Evolutionary conservation across 192 early-diverging fungal genomes (phyloP).

Genomic region (Umbelopsis sp.): DNA sequence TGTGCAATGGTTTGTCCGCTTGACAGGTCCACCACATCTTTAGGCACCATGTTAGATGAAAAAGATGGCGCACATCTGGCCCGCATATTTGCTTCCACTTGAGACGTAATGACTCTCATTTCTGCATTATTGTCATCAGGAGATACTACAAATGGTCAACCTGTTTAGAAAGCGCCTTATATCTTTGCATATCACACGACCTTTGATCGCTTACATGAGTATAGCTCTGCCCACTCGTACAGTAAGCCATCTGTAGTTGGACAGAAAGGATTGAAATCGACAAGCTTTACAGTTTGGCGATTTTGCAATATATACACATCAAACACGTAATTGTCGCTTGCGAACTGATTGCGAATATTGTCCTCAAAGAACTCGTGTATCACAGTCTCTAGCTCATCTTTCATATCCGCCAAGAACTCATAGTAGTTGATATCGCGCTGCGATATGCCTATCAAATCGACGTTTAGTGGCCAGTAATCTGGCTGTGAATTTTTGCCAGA

Average conservation of each 20-base stretch:
- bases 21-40: slow-evolving; percentile 75
- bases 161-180: not conserved
- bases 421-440: slow-evolving; percentile 91
- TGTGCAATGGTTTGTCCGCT: slow-evolving; percentile 68
- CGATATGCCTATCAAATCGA: slow-evolving; percentile 57
- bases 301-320: slow-evolving; percentile 84
- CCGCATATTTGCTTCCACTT: slow-evolving; percentile 37
- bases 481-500: not conserved
- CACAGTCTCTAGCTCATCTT: slow-evolving; percentile 55
- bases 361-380: slow-evolving; percentile 72
- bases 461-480: slow-evolving; percentile 16
- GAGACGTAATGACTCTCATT: slow-evolving; percentile 45
- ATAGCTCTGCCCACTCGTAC: slow-evolving; percentile 81
- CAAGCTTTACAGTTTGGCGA: slow-evolving; percentile 65
- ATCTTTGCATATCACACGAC: not conserved
- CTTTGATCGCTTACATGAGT: slow-evolving; percentile 34
- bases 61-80: slow-evolving; percentile 52
- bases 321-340: slow-evolving; percentile 75
- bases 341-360: slow-evolving; percentile 65
- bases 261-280: slow-evolving; percentile 94
- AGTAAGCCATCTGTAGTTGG: slow-evolving; percentile 80
- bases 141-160: slow-evolving; percentile 13
- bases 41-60: slow-evolving; percentile 68
- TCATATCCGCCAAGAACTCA: slow-evolving; percentile 67
- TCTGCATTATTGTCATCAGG: slow-evolving; percentile 35